phyloP scores from a whole-genome alignment of 2,329 filamentous ascomycete species.

The Pyrenophora graminea region DNA sequence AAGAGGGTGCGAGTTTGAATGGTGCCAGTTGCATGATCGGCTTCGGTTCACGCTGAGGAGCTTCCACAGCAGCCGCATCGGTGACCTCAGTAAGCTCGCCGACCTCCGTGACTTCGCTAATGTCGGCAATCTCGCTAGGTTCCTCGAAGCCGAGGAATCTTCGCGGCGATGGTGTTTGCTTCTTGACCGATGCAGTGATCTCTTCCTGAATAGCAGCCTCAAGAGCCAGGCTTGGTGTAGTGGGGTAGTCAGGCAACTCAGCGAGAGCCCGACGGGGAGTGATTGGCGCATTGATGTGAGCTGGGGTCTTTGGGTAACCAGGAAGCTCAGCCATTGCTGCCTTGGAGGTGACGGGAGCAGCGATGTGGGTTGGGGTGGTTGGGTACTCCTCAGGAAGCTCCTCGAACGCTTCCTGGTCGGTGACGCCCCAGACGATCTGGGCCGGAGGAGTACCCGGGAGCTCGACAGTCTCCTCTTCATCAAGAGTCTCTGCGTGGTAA shows the following conservation, averaged over 20 bases:
- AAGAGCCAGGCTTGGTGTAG: constrained; percentile 29
- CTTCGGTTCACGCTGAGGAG: constrained; percentile 11
- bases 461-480: constrained; percentile 1
- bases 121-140: constrained; percentile 18
- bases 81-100: constrained; percentile 20
- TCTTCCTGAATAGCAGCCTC: constrained; percentile 34
- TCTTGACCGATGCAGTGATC: constrained; percentile 32
- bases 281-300: constrained; percentile 26
- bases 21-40: constrained; percentile 24
- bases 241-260: constrained; percentile 30
- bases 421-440: constrained; percentile 16
- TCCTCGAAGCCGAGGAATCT: constrained; percentile 15
- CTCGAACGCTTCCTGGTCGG: constrained; percentile 22
- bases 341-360: constrained; percentile 9
- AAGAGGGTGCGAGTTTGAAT: constrained; percentile 12
- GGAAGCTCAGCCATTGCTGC: constrained; percentile 25
- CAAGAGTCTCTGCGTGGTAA: constrained; percentile 3
- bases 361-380: constrained; percentile 16
- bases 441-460: constrained; percentile 10
- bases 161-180: constrained; percentile 30
- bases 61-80: constrained; percentile 15
- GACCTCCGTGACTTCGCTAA: constrained; percentile 18
- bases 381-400: constrained; percentile 17
- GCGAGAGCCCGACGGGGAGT: constrained; percentile 26
- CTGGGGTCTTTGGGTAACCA: constrained; percentile 29